A percentile compares a stretch with the other conserved stretches of the same genome.
Conservation (phyloP, 495 filamentous ascomycete genomes). For the Hypoxylon perforatum region DNA sequence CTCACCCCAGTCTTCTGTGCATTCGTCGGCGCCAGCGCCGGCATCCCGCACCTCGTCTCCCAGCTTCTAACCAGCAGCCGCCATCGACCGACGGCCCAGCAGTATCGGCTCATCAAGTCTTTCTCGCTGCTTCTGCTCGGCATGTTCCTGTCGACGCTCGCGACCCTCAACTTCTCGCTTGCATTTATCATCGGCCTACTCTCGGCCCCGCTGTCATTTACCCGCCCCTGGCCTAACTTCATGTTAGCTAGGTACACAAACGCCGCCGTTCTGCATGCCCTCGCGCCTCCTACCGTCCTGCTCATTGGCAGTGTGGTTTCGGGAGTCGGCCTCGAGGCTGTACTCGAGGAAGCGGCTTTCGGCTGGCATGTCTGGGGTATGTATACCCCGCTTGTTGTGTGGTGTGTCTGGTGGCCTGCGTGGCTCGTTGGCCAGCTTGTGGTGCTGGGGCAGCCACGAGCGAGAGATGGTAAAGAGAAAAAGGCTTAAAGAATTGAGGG, state of each 20-base stretch:
- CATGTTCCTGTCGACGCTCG: slow-evolving; percentile 89
- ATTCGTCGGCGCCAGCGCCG: slow-evolving; percentile 67
- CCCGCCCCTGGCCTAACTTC: slow-evolving; percentile 60
- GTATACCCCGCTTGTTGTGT: slow-evolving; percentile 90
- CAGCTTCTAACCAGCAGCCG: slow-evolving; percentile 53
- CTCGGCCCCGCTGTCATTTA: slow-evolving; percentile 78
- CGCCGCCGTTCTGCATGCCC: slow-evolving; percentile 59
- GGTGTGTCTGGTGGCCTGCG: slow-evolving; percentile 98
- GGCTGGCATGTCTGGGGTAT: slow-evolving; percentile 93
- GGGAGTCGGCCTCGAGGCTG: slow-evolving; percentile 60
- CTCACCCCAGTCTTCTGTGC: slow-evolving; percentile 67
- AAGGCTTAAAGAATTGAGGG: slow-evolving; percentile 41
- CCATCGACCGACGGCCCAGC: slow-evolving; percentile 66
- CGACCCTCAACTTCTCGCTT: slow-evolving; percentile 96
- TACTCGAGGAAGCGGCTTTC: slow-evolving; percentile 81
- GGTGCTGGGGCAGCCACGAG: slow-evolving; percentile 50
- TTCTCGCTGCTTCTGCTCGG: slow-evolving; percentile 93
- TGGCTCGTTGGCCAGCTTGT: slow-evolving; percentile 74
- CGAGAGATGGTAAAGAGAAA: slow-evolving; percentile 42
- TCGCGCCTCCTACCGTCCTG: slow-evolving; percentile 75
- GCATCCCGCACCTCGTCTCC: slow-evolving; percentile 69
- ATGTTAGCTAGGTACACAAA: slow-evolving; percentile 40
- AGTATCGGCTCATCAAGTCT: slow-evolving; percentile 82
- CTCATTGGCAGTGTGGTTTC: slow-evolving; percentile 62
- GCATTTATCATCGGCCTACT: slow-evolving; percentile 86